phyloP scores from a whole-genome alignment of 805 yeast genomes.

The Sugiyamaella valdiviana region DNA sequence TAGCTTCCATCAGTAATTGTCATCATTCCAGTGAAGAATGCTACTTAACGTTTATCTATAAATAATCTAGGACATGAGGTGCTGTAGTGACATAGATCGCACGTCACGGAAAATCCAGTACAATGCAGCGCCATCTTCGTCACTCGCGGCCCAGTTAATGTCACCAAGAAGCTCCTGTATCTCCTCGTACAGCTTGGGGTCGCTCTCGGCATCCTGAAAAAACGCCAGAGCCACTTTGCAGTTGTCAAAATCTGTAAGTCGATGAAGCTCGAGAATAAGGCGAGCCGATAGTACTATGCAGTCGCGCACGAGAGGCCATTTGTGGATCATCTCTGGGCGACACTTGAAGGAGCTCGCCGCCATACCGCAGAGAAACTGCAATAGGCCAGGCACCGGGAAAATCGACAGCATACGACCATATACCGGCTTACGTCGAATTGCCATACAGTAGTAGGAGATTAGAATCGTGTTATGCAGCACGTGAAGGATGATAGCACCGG shows the following conservation, averaged over 20 bases:
- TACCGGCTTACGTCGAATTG: conserved; percentile 1
- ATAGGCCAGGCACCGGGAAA: conserved; percentile 16
- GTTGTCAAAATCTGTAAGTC: conserved; percentile 10
- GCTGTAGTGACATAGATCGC: conserved; percentile 14
- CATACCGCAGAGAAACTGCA: conserved; percentile 18
- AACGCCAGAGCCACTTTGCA: conserved; percentile 14
- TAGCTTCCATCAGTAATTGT: background rate
- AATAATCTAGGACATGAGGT: conserved; percentile 2
- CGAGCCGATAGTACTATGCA: conserved; percentile 11
- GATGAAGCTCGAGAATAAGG: conserved; percentile 10
- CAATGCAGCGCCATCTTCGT: conserved; percentile 14
- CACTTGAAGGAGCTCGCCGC: conserved; percentile 15
- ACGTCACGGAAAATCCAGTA: conserved; percentile 17
- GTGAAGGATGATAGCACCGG: conserved; percentile 16
- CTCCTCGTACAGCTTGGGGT: conserved; percentile 8
- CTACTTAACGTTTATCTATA: background rate
- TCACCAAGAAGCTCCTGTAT: conserved; percentile 11
- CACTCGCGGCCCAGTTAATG: conserved; percentile 13
- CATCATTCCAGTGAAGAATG: background rate
- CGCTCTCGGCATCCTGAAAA: conserved; percentile 10
- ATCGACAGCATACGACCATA: conserved; percentile 12
- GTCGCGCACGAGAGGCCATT: conserved; percentile 14
- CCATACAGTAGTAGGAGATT: conserved; percentile 12
- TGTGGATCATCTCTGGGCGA: conserved; percentile 7
- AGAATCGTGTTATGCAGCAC: conserved; percentile 14